Evolutionary conservation across 2,329 filamentous ascomycete species (phyloP), one percentile per base, ranked within the genome.

Genomic region (Penicillium sp.): DNA sequence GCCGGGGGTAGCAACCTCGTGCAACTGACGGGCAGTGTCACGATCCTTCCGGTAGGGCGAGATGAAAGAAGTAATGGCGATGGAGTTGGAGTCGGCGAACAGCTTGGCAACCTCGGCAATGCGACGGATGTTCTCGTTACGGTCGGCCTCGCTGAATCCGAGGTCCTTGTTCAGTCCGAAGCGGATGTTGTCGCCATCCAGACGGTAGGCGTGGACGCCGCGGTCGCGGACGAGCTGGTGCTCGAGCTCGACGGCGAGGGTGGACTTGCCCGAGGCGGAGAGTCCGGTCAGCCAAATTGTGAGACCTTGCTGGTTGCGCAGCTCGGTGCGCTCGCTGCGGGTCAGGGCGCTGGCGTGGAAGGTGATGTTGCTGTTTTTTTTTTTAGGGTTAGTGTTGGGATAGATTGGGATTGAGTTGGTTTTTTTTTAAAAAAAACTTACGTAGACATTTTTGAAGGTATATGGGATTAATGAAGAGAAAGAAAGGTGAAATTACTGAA

Each of bases 201-300:
- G 88, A 53, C 94, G 88, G 84, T 99, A 99, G 60, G 93, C 90
- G 56, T 88, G 81, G 51, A 94, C 81, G 43, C 88, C 89, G 76
- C 96, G 92, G 57, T 71, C 66, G 55, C 62, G 66, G 56, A 99
- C 86, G 35, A 99, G 88, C 77, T 97, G 92, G 81, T 97, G 93
- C 82, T 99, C 94, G 41, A 99, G 89, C 17, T 94, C 94, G 3
- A 91, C 96, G 55, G 94, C 94, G 62, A 99, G 91, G 58, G 94
- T 99, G 52, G 93, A 97, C 80, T 99, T 99, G 73, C 94, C 94
- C 0, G 91, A 96, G 51, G 93, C 94, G 38, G 91, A 96, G 64
- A 99, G 90, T 54, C 94, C 94, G 1, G 94, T 99, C 74, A 99
- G 90, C 94, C 94, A 99, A 79, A 99, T 88, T 57, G 94, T 99